A percentile compares a stretch with the other conserved stretches of the same genome.
Conservation (phyloP, 371 early-diverging fungal genomes). For the Blastocladiella emersonii region DNA sequence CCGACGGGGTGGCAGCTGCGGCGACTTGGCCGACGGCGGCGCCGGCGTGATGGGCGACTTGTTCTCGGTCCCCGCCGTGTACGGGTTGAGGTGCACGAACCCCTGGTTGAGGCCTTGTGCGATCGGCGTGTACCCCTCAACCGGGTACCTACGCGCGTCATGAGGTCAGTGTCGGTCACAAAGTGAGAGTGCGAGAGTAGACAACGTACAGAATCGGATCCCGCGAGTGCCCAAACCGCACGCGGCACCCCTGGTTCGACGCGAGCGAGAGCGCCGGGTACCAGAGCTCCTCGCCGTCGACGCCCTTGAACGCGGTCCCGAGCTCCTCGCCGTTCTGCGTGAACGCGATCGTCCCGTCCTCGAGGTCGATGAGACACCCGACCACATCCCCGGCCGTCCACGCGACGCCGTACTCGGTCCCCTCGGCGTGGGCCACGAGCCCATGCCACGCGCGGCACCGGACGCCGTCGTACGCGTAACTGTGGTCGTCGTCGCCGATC, state of each 20-base stretch:
- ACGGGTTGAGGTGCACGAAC: background rate
- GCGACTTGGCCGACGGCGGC: too few species aligned
- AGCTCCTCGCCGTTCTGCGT: constrained; percentile 43
- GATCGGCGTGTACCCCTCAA: background rate
- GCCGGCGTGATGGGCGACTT: too few species aligned
- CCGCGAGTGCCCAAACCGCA: constrained; percentile 18
- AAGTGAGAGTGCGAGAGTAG: background rate
- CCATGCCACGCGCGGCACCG: constrained; percentile 59
- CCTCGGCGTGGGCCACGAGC: constrained; percentile 8
- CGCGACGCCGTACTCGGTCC: constrained; percentile 40
- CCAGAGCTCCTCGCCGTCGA: constrained; percentile 29
- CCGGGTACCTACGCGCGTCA: background rate
- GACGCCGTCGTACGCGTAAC: constrained; percentile 56
- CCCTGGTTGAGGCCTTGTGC: background rate
- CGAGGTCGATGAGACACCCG: constrained; percentile 45
- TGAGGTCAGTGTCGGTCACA: background rate
- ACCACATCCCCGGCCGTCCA: constrained; percentile 50
- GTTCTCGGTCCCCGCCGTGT: too few species aligned
- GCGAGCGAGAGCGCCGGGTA: constrained; percentile 35
- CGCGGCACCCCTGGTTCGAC: constrained; percentile 20
- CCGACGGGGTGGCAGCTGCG: too few species aligned
- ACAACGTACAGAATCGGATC: constrained; percentile 14
- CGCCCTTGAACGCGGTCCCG: constrained; percentile 49
- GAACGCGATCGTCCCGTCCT: constrained; percentile 35
- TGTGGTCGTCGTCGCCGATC: constrained; percentile 50